phyloP scores from a whole-genome alignment of 768 basidiomycete species.

The Russula emetica region DNA sequence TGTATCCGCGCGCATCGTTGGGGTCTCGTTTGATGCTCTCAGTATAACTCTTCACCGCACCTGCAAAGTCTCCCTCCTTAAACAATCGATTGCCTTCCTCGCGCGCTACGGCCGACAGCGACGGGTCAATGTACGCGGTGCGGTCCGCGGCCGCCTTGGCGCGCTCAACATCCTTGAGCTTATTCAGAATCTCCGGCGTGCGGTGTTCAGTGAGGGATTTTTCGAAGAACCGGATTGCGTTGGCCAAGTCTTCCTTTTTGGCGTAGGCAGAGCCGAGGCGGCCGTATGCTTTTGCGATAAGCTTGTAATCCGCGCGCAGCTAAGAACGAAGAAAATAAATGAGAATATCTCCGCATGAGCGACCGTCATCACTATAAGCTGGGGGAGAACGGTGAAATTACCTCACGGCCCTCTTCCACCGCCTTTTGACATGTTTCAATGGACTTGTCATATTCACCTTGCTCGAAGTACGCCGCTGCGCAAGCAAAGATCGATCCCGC shows the following conservation, averaged over 20 bases:
- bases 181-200: conserved; percentile 86
- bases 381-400: conserved; percentile 34
- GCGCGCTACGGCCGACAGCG: conserved; percentile 72
- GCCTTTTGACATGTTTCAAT: conserved; percentile 94
- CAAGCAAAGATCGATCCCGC: neutral
- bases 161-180: conserved; percentile 81
- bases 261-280: conserved; percentile 83
- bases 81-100: conserved; percentile 92
- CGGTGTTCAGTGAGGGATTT: conserved; percentile 97
- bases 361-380: neutral
- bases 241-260: conserved; percentile 68
- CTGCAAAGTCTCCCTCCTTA: conserved; percentile 89
- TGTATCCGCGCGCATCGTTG: conserved; percentile 85
- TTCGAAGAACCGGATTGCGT: conserved; percentile 86
- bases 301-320: conserved; percentile 90
- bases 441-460: conserved; percentile 84
- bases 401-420: conserved; percentile 88
- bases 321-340: conserved; percentile 32
- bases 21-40: conserved; percentile 98
- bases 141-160: conserved; percentile 72
- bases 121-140: conserved; percentile 83
- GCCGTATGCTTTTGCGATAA: conserved; percentile 90
- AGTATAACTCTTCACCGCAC: conserved; percentile 86
- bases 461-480: conserved; percentile 87
- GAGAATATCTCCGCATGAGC: neutral